phyloP scores from a whole-genome alignment of 1,284 basidiomycete species.

The Vanrija sp. region DNA sequence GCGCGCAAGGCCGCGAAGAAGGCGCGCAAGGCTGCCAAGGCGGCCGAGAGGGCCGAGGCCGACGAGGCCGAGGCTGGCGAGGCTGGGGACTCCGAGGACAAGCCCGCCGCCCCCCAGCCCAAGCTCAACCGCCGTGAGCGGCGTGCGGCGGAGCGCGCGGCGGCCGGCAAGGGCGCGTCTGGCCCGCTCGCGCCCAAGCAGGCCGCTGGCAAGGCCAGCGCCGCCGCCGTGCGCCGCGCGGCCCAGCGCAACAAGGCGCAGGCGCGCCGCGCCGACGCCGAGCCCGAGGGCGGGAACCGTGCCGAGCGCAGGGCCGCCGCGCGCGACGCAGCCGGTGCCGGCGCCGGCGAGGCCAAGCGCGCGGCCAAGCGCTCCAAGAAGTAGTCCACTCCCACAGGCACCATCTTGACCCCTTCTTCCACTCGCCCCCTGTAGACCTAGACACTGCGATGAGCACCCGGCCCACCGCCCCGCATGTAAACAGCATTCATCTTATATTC shows the following conservation, averaged over 20 bases:
- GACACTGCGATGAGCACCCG: background rate
- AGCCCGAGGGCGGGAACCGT: background rate
- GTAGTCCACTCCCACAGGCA: background rate
- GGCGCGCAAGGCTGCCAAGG: constrained; percentile 5
- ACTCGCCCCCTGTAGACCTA: background rate
- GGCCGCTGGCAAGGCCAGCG: background rate
- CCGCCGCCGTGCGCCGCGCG: constrained; percentile 5
- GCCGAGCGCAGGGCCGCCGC: constrained; percentile 2
- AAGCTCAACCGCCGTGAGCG: constrained; percentile 15
- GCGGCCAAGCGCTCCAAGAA: constrained; percentile 1
- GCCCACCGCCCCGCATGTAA: background rate
- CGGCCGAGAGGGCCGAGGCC: background rate
- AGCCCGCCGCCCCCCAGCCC: background rate
- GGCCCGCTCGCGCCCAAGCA: background rate
- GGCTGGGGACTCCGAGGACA: background rate
- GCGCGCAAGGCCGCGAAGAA: background rate
- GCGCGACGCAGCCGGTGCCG: background rate
- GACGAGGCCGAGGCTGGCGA: background rate
- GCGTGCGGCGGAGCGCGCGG: constrained; percentile 10
- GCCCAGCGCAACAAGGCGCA: constrained; percentile 4
- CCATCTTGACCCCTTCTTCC: background rate
- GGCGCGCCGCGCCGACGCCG: constrained; percentile 1
- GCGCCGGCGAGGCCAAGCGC: background rate
- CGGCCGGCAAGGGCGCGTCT: constrained; percentile 3
- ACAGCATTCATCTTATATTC: constrained; percentile 1